Base-by-base conservation (phyloP, 176 grass and related monocot genomes). In the Oryza australiensis region DNA sequence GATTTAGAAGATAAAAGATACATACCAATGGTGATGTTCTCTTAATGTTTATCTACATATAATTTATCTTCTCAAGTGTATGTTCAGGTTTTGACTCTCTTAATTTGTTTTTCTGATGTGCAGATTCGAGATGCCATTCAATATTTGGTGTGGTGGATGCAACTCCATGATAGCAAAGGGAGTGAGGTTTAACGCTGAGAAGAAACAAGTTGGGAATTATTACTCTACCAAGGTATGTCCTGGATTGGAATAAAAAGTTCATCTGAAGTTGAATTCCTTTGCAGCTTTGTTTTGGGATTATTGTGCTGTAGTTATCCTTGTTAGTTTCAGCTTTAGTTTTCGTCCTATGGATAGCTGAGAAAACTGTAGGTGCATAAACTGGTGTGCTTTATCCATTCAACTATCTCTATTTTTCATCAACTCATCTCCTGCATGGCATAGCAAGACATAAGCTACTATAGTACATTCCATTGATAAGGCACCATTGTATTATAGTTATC, bases 181-280 rank as follows among this genome's bases (percentile, higher is more conserved):
- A 75, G 96, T 98, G 35, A 89, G 96, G 85, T 98, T 98, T 88
- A 98, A 98, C 80, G 93, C 96, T 76, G 96, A 98, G 80, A 98
- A 98, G 76, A 98, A 98, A 74, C 96, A 98, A 98, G 93, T 98
- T 72, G 96, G 96, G 14, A 98, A 95, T 80, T 98, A 98, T 75
- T 95, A 98, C 82, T 98, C 96, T 60, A 95, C 96, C 8, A 98
- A 98, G 90, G 95, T 98, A 82, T 28, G 16, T 72, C 5, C 3
- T 37, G 12, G 4, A 74, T 62, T 46, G 26, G 26, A 0, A 33
- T 40, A 33, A 26, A 64, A 33, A 32, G 33, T 64, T 73, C 51
- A 60, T 23, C 60, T 75, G 20, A 43, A 20, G 57, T 30, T 62
- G 15, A 0, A 28, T 30, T 72, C 0, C 49, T 18, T 27, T 48